Percentiles rank a stretch among this genome's conserved stretches.
phyloP scores from a whole-genome alignment of 805 yeast genomes.

The Metschnikowia proteae region DNA sequence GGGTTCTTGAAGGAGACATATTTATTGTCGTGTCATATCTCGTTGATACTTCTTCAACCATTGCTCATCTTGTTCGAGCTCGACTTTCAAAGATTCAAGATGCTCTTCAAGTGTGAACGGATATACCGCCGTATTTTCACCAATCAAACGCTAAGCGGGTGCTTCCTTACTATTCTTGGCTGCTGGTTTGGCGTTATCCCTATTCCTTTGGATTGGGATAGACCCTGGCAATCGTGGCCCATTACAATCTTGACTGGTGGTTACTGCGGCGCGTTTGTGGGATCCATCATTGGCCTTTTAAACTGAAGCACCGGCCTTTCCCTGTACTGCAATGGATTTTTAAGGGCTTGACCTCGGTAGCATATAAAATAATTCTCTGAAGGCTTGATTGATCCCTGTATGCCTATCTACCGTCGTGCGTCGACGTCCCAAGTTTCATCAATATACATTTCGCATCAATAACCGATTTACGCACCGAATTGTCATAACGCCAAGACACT shows the following conservation, averaged over 20 bases:
- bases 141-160: conserved; percentile 27
- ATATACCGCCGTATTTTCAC: conserved; percentile 28
- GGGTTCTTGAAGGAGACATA: conserved; percentile 52
- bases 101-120: conserved; percentile 20
- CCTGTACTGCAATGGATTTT: not conserved
- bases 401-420: too few species aligned
- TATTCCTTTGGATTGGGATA: conserved; percentile 95
- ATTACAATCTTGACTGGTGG: conserved; percentile 79
- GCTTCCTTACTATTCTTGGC: conserved; percentile 46
- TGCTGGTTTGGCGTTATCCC: conserved; percentile 93
- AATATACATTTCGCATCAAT: not conserved
- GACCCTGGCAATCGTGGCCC: conserved; percentile 97
- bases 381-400: too few species aligned
- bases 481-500: too few species aligned
- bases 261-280: conserved; percentile 67
- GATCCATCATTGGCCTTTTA: conserved; percentile 24
- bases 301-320: not conserved
- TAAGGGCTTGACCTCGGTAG: too few species aligned
- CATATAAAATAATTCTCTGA: too few species aligned
- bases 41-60: conserved; percentile 60
- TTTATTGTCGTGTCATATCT: conserved; percentile 57
- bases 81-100: conserved; percentile 39
- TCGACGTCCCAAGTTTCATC: too few species aligned
- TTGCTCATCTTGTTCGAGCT: conserved; percentile 53
- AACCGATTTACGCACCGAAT: too few species aligned